Conservation (phyloP, 371 early-diverging fungal genomes). For the Syncephalastrum monosporum region DNA sequence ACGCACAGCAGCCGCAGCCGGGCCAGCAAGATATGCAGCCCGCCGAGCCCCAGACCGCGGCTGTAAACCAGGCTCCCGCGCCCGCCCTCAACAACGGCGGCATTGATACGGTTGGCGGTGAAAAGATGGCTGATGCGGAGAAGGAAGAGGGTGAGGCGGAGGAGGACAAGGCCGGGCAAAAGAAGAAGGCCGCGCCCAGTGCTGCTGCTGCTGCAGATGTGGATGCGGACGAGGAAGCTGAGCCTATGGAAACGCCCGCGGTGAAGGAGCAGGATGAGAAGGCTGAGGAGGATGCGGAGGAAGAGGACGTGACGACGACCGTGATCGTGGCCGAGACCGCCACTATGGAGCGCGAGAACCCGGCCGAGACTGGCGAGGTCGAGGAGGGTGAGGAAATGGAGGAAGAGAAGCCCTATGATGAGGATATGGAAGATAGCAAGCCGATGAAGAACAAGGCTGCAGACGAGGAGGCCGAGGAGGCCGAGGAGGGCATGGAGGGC, state of each 20-base stretch:
- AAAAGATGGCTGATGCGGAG: slow-evolving; percentile 1
- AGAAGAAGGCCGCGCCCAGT: not conserved
- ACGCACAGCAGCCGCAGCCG: slow-evolving; percentile 2
- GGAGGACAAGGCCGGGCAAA: not conserved
- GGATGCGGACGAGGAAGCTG: not conserved
- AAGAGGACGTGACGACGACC: slow-evolving; percentile 13
- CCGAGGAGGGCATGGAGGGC: slow-evolving; percentile 6
- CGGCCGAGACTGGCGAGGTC: not conserved
- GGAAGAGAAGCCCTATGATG: not conserved
- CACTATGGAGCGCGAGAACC: slow-evolving; percentile 7
- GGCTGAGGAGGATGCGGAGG: not conserved
- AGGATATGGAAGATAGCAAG: not conserved
- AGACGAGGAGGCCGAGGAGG: slow-evolving; percentile 2
- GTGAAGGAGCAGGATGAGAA: not conserved
- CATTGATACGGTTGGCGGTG: slow-evolving; percentile 3
- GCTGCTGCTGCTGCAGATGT: not conserved
- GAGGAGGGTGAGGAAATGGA: slow-evolving; percentile 15
- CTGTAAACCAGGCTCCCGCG: not conserved
- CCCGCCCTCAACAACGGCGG: not conserved
- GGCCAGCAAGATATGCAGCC: not conserved
- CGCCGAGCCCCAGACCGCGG: not conserved
- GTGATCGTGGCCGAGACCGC: slow-evolving; percentile 28
- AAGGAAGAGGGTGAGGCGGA: slow-evolving; percentile 5
- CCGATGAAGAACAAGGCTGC: slow-evolving; percentile 1
- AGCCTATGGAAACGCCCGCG: not conserved